Base-by-base conservation (phyloP, 1,284 basidiomycete genomes). In the Trichosporon sp. region DNA sequence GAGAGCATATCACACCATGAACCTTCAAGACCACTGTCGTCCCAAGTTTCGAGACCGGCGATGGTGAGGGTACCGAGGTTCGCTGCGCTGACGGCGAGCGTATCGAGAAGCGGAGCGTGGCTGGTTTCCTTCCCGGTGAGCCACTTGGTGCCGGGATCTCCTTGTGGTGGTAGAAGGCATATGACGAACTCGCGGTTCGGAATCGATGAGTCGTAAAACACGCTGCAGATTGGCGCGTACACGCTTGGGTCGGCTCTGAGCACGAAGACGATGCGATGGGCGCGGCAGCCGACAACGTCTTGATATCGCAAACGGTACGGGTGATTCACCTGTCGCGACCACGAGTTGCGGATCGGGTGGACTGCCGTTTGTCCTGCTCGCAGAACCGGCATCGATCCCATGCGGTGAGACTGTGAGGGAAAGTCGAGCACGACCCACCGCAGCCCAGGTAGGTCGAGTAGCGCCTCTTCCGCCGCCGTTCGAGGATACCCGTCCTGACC, bases 41-140 rank as follows among this genome's bases (percentile, higher is more conserved):
- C 59, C 59, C 59, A 63, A 8, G 59, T 63, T 31, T 63, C 59
- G 59, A 63, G 59, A 21, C 59, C 59, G 16, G 59, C 59, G 12
- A 63, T 63, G 31, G 59, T 63, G 31, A 63, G 59, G 6, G 59
- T 63, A 32, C 59, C 59, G 59, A 63, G 59, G 59, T 63, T 63
- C 6, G 59, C 59, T 2, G 59, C 59, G 59, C 59, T 63, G 32
- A 63, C 59, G 16, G 59, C 59, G 35, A 63, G 59, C 16, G 59
- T 63, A 32, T 63, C 59, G 31, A 63, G 59, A 3, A 63, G 16
- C 14, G 59, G 59, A 3, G 32, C 31, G 32, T 32, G 16, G 16
- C 31, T 63, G 16, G 31, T 16, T 1, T 11, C 59, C 59, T 63
- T 35, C 14, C 31, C 59, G 31, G 16, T 35, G 16, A 63, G 32